Conservation (phyloP, 306 rosid species). For the Potentilla sterilis region DNA sequence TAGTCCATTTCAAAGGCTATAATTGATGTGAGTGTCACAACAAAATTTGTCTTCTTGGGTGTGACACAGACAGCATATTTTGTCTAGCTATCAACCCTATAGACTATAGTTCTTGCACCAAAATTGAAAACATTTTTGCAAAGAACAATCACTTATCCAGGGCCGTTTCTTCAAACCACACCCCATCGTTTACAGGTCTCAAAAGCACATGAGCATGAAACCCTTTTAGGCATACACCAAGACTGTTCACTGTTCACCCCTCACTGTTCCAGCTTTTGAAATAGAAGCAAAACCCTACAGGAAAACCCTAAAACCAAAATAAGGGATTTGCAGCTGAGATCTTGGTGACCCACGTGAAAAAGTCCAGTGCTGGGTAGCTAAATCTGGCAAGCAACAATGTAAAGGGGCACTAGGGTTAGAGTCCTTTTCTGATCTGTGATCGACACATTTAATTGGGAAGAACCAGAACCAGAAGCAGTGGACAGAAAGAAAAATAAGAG, state of each 20-base stretch:
- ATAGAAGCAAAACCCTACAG: background rate
- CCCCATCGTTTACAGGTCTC: background rate
- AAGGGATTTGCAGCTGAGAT: slow-evolving; percentile 17
- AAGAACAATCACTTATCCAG: background rate
- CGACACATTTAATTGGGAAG: background rate
- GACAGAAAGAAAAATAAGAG: slow-evolving; percentile 27
- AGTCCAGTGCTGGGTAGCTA: background rate
- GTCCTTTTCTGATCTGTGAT: slow-evolving; percentile 7
- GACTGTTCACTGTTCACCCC: background rate
- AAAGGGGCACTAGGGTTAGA: background rate
- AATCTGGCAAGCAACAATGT: slow-evolving; percentile 24
- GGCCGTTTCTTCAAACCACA: background rate
- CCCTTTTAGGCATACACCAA: background rate
- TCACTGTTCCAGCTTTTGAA: background rate
- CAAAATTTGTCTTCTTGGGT: background rate
- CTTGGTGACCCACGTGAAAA: slow-evolving; percentile 22
- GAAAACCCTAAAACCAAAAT: background rate
- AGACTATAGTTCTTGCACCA: background rate
- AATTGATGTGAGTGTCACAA: background rate
- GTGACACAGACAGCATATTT: background rate
- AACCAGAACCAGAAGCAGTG: slow-evolving; percentile 28
- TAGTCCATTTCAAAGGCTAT: background rate
- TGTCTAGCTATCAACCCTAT: background rate
- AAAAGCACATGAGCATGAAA: background rate
- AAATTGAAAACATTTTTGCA: slow-evolving; percentile 3